Conservation (phyloP, 306 rosid species). For the Cucurbita pepo region DNA sequence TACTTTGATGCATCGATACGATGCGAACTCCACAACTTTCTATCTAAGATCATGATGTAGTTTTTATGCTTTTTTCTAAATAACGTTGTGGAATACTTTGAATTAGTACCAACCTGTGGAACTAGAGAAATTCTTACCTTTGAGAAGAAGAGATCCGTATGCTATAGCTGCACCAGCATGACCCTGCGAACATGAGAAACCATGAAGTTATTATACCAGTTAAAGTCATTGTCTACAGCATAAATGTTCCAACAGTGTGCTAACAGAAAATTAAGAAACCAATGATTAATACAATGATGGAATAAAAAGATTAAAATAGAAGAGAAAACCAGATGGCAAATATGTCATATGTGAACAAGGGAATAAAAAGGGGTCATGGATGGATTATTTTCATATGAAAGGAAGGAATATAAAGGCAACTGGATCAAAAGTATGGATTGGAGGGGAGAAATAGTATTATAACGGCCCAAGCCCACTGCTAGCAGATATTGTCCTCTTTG, state of each 20-base stretch:
- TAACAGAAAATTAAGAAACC: not conserved
- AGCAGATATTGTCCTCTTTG: too few species aligned
- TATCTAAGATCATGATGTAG: not conserved
- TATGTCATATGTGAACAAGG: not conserved
- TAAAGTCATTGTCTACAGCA: not conserved
- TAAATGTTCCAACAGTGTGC: not conserved
- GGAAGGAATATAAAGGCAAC: not conserved
- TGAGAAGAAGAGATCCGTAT: conserved; percentile 85
- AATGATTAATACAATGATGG: not conserved
- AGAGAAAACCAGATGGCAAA: not conserved
- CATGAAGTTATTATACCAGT: not conserved
- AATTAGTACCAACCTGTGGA: not conserved
- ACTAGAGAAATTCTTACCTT: conserved; percentile 25
- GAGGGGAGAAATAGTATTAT: not conserved
- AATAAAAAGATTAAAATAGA: not conserved
- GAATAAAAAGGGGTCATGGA: not conserved
- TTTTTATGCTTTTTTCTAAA: not conserved
- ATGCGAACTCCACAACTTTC: not conserved
- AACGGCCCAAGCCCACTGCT: too few species aligned
- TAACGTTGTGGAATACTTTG: not conserved
- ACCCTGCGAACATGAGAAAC: conserved; percentile 32
- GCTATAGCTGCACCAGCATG: conserved; percentile 92
- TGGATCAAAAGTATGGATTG: not conserved
- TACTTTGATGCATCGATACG: not conserved
- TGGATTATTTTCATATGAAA: not conserved